Evolutionary conservation across 2,329 filamentous ascomycete genomes (phyloP).

Genomic region (Dichotomopilus funicola): DNA sequence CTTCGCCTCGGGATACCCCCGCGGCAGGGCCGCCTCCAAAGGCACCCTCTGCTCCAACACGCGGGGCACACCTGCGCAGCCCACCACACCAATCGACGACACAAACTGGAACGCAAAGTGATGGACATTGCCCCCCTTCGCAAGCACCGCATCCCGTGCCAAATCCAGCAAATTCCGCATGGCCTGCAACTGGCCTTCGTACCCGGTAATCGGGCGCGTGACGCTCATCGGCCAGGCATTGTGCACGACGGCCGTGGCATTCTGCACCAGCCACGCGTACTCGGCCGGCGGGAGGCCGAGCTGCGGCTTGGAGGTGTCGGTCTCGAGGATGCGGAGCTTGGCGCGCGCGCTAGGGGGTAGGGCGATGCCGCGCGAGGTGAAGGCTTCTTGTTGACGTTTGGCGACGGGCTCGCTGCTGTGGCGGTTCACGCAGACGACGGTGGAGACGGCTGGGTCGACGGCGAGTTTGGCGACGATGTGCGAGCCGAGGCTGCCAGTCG

Average conservation of each 20-base stretch:
- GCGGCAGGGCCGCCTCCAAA: conserved; percentile 36
- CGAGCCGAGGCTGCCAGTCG: conserved; percentile 33
- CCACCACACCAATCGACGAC: conserved; percentile 37
- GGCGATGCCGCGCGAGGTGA: conserved; percentile 10
- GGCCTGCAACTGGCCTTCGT: conserved; percentile 38
- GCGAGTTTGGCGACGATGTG: conserved; percentile 32
- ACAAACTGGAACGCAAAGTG: conserved; percentile 35
- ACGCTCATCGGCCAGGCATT: conserved; percentile 47
- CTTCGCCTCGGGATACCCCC: conserved; percentile 48
- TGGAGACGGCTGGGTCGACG: conserved; percentile 21
- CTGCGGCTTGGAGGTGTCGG: conserved; percentile 34
- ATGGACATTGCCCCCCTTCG: background rate
- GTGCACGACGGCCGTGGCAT: conserved; percentile 45
- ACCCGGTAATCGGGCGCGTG: conserved; percentile 32
- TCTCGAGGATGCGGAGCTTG: conserved; percentile 37
- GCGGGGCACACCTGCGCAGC: conserved; percentile 22
- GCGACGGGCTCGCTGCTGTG: conserved; percentile 14
- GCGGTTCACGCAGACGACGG: conserved; percentile 42
- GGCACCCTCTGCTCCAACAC: conserved; percentile 39
- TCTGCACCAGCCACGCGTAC: conserved; percentile 32
- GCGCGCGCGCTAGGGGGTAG: conserved; percentile 2
- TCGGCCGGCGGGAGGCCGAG: conserved; percentile 37
- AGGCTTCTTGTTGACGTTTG: conserved; percentile 31
- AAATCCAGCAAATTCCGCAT: conserved; percentile 44
- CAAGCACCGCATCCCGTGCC: conserved; percentile 15